Percentiles rank a stretch among this genome's conserved stretches.
phyloP scores from a whole-genome alignment of 192 early-diverging fungal genomes.

The Mortierella alpina region DNA sequence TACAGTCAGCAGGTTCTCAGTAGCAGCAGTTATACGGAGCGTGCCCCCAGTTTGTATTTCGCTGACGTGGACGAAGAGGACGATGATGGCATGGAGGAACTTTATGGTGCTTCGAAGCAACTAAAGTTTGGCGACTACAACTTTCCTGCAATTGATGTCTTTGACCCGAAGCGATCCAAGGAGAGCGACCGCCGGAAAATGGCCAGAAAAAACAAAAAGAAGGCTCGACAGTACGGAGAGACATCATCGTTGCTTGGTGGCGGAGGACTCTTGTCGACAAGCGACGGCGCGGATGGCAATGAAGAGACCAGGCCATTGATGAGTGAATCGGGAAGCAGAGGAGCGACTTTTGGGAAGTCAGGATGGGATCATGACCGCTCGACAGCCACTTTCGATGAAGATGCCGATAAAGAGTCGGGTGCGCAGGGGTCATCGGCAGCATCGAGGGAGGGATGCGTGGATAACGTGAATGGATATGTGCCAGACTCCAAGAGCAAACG shows the following conservation, averaged over 20 bases:
- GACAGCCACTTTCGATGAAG: not conserved
- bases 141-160: conserved; percentile 62
- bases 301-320: conserved; percentile 30
- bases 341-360: conserved; percentile 36
- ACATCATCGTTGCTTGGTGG: not conserved
- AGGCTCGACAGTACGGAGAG: conserved; percentile 25
- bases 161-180: conserved; percentile 39
- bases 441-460: conserved; percentile 37
- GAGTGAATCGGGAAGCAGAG: conserved; percentile 25
- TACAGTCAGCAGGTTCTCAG: conserved; percentile 32
- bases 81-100: conserved; percentile 54
- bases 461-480: conserved; percentile 44
- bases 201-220: conserved; percentile 47
- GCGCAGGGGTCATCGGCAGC: not conserved
- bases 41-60: conserved; percentile 36
- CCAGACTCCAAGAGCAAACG: conserved; percentile 41
- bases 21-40: conserved; percentile 20
- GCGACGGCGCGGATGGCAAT: not conserved
- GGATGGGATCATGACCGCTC: conserved; percentile 24
- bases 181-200: conserved; percentile 47
- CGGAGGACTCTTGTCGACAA: not conserved
- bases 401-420: not conserved
- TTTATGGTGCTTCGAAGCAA: conserved; percentile 56
- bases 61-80: conserved; percentile 34
- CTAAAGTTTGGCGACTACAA: conserved; percentile 69